Conservation (phyloP, 768 basidiomycete species). For the Cyathus striatus region DNA sequence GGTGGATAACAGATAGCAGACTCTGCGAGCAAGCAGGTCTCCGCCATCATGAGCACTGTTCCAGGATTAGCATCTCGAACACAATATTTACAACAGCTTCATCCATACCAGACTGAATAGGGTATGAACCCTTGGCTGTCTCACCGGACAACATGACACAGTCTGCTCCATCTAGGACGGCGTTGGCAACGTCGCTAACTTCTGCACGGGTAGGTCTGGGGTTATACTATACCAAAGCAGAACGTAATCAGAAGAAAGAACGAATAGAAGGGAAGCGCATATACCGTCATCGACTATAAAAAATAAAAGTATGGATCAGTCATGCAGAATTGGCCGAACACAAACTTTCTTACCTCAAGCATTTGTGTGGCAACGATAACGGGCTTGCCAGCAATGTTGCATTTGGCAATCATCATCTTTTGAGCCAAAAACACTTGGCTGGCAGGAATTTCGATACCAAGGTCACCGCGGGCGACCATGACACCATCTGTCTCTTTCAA, state of each 20-base stretch:
- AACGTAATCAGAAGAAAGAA: conserved; percentile 8
- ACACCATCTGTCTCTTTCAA: conserved; percentile 93
- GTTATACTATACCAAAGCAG: conserved; percentile 83
- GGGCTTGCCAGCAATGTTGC: conserved; percentile 96
- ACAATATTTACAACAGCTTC: conserved; percentile 1
- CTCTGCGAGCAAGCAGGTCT: conserved; percentile 96
- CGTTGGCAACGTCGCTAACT: conserved; percentile 98
- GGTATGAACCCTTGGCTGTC: conserved; percentile 97
- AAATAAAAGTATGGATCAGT: conserved; percentile 9
- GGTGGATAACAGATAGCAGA: conserved; percentile 93
- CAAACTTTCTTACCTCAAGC: conserved; percentile 68
- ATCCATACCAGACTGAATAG: conserved; percentile 81
- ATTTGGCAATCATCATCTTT: conserved; percentile 99
- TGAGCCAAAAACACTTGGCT: conserved; percentile 98
- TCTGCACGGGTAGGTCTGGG: conserved; percentile 98
- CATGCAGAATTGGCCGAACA: conserved; percentile 2
- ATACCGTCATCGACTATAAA: conserved; percentile 95
- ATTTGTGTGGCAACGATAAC: conserved; percentile 99
- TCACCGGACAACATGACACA: conserved; percentile 99
- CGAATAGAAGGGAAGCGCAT: conserved; percentile 6
- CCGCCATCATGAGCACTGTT: conserved; percentile 97
- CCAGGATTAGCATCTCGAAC: conserved; percentile 1
- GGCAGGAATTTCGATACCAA: conserved; percentile 99
- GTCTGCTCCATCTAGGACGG: conserved; percentile 96
- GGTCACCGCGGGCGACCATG: conserved; percentile 99